Evolutionary conservation across 1,284 basidiomycete species (phyloP).

Genomic region (Boletus subluridellus): DNA sequence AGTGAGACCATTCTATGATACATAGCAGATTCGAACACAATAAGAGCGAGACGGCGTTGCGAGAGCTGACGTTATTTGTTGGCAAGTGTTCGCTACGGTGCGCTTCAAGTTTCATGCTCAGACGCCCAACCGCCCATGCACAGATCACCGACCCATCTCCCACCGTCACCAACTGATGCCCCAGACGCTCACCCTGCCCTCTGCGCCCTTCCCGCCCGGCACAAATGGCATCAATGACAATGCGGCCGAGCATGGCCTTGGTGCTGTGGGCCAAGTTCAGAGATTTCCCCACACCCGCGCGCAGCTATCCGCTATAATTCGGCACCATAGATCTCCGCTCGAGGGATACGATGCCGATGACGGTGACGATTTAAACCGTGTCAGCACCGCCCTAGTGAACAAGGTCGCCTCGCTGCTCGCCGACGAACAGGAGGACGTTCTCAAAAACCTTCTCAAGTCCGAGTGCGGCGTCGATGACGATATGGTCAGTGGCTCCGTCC

Average conservation of each 20-base stretch:
- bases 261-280: slow-evolving; percentile 24
- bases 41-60: slow-evolving; percentile 1
- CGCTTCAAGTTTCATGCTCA: slow-evolving; percentile 21
- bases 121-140: slow-evolving; percentile 25
- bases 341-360: slow-evolving; percentile 60
- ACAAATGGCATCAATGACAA: slow-evolving; percentile 21
- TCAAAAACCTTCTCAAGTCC: slow-evolving; percentile 71
- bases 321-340: slow-evolving; percentile 56
- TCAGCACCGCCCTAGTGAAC: slow-evolving; percentile 58
- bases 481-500: slow-evolving; percentile 48
- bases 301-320: slow-evolving; percentile 66
- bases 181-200: slow-evolving; percentile 27
- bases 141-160: slow-evolving; percentile 21
- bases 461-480: slow-evolving; percentile 73
- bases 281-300: slow-evolving; percentile 77
- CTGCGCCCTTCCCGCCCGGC: slow-evolving; percentile 8
- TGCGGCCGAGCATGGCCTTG: slow-evolving; percentile 17
- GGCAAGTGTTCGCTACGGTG: slow-evolving; percentile 7
- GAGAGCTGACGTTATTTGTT: slow-evolving; percentile 25
- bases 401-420: slow-evolving; percentile 69
- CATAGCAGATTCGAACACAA: background rate
- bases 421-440: slow-evolving; percentile 80
- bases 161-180: slow-evolving; percentile 26
- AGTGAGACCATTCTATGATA: slow-evolving; percentile 15
- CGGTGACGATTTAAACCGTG: slow-evolving; percentile 49